These are phyloP conservation scores for Turnera subulata DNA, from an alignment of 345 rosid genomes.

Conservation along the genomic window DNA sequence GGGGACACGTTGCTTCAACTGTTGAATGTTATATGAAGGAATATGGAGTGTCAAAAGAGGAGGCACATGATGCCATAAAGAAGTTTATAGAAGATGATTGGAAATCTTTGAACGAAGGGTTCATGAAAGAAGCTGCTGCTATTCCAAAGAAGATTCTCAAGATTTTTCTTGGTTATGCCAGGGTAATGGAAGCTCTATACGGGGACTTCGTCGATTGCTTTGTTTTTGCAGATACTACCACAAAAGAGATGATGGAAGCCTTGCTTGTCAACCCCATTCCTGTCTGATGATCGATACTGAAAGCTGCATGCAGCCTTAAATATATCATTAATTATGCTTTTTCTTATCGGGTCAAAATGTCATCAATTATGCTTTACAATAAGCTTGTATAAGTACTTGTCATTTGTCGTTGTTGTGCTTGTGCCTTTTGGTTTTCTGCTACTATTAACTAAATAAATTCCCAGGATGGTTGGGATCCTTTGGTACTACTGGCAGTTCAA, in stretches of 20 bases:
- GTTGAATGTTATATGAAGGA: conserved; percentile 12
- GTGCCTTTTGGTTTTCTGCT: no score
- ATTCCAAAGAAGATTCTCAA: conserved; percentile 17
- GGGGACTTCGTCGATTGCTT: conserved; percentile 16
- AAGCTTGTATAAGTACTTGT: no score
- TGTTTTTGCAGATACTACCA: not conserved
- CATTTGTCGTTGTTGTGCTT: no score
- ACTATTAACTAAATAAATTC: no score
- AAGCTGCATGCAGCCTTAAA: no score
- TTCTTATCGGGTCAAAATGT: no score
- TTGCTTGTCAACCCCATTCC: conserved; percentile 15
- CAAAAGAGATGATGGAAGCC: conserved; percentile 2
- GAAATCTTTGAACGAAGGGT: conserved; percentile 27
- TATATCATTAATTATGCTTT: no score
- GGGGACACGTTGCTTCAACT: conserved; percentile 15
- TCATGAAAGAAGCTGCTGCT: not conserved
- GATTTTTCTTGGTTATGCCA: conserved; percentile 16
- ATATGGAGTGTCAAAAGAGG: conserved; percentile 1
- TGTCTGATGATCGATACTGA: no score
- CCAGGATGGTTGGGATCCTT: no score
- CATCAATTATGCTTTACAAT: no score
- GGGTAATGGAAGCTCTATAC: conserved; percentile 21
- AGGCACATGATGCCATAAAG: conserved; percentile 6
- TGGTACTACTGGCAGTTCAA: no score
- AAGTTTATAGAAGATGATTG: conserved; percentile 13